phyloP scores from a whole-genome alignment of 495 filamentous ascomycete genomes.

The Neurospora sp. region DNA sequence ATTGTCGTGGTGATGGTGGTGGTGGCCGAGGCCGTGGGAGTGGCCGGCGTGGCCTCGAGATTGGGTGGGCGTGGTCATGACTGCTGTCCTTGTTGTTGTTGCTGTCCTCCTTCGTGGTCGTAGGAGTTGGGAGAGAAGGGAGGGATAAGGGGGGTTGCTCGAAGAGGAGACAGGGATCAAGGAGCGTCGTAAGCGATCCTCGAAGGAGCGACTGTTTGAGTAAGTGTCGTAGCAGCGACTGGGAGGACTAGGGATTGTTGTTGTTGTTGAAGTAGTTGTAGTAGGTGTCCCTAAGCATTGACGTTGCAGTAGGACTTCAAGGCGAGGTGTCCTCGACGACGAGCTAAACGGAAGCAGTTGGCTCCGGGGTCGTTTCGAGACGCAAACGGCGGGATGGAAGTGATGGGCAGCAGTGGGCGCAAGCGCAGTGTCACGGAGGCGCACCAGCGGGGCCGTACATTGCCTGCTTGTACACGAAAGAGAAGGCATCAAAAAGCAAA shows the following conservation, averaged over 20 bases:
- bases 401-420: slow-evolving; percentile 11
- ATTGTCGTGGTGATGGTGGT: slow-evolving; percentile 73
- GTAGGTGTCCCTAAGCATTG: background rate
- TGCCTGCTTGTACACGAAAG: slow-evolving; percentile 9
- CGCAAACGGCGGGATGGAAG: slow-evolving; percentile 3
- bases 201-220: slow-evolving; percentile 14
- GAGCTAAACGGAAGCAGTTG: slow-evolving; percentile 8
- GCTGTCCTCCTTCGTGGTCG: background rate
- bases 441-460: slow-evolving; percentile 18
- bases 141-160: slow-evolving; percentile 6
- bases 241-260: background rate
- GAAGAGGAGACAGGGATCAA: slow-evolving; percentile 5
- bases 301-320: background rate
- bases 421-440: slow-evolving; percentile 19
- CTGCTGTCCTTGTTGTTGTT: slow-evolving; percentile 16
- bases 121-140: slow-evolving; percentile 1
- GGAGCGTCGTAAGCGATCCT: slow-evolving; percentile 11
- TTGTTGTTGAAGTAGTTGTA: background rate
- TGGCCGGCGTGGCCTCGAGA: slow-evolving; percentile 40
- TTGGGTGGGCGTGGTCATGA: slow-evolving; percentile 21
- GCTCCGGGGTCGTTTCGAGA: slow-evolving; percentile 11
- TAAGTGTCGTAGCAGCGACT: slow-evolving; percentile 25
- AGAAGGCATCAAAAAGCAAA: slow-evolving; percentile 10
- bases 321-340: slow-evolving; percentile 11
- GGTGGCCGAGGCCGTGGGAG: slow-evolving; percentile 25